Evolutionary conservation across 352 stramenopile genomes (phyloP).

Genomic region (Peronosclerospora sorghi): DNA sequence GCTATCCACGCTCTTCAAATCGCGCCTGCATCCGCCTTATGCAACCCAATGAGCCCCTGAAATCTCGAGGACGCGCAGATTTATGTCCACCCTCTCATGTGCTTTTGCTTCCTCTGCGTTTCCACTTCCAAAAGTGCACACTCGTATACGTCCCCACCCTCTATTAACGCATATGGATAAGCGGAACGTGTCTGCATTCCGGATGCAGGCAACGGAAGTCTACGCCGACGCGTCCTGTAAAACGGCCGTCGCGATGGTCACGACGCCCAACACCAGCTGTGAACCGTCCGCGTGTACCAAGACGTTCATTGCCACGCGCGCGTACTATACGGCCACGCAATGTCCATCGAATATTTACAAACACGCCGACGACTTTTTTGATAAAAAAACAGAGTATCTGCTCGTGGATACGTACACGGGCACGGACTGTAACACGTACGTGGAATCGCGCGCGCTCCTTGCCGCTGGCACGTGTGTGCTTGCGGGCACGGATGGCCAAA

Average conservation of each 20-base stretch:
- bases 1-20: too few species aligned
- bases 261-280: constrained; percentile 5
- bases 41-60: too few species aligned
- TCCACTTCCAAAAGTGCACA: too few species aligned
- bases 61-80: too few species aligned
- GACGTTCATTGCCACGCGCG: constrained; percentile 4
- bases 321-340: constrained; percentile 15
- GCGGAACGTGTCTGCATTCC: background rate
- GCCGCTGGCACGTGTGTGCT: constrained; percentile 15
- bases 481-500: constrained; percentile 8
- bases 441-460: constrained; percentile 7
- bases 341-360: constrained; percentile 15
- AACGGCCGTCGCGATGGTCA: constrained; percentile 7
- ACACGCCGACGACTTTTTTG: constrained; percentile 12
- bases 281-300: constrained; percentile 4
- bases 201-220: constrained; percentile 20
- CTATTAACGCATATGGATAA: too few species aligned
- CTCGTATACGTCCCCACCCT: too few species aligned
- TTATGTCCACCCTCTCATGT: too few species aligned
- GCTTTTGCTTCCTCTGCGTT: too few species aligned
- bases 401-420: constrained; percentile 17
- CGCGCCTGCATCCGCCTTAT: too few species aligned
- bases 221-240: constrained; percentile 23
- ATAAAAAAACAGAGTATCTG: constrained; percentile 10
- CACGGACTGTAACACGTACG: constrained; percentile 14